Base-by-base conservation (phyloP, 1,284 basidiomycete species). In the Sanghuangporus weigelae region DNA sequence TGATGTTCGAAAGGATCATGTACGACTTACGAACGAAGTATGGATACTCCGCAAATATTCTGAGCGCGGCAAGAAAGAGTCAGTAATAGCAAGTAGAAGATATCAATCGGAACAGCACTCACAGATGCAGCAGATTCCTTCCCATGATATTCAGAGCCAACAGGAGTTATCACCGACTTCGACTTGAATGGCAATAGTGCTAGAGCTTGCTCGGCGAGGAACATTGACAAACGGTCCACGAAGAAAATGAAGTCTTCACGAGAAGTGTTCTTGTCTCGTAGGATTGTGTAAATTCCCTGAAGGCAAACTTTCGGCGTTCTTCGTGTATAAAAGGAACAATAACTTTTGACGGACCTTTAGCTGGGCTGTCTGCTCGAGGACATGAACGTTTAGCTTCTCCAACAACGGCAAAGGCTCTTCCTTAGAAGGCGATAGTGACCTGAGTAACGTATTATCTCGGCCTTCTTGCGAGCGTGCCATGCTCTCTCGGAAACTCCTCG, bases 211-310 rank as follows among this genome's bases (percentile, higher is more conserved):
- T 98, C 96, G 4, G 93, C 86, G 38, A 98, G 78, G 42, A 95
- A 77, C 0, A 92, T 95, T 0, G 95, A 87, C 8, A 98, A 77
- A 19, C 96, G 83, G 73, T 98, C 94, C 7, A 84, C 83, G 70
- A 92, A 93, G 78, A 95, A 95, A 19, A 96, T 85, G 70, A 98
- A 98, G 71, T 97, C 94, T 68, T 92, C 90, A 31, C 87, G 80
- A 10, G 79, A 77, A 0, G 92, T 92, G 7, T 77, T 79, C 64
- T 78, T 78, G 69, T 95, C 87, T 36, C 96, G 84, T 38, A 98
- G 73, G 40, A 92, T 87, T 0, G 95, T 97, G 73, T 92, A 89
- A 16, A 96, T 95, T 0, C 93, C 93, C 92, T 96, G 69, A 6
- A n/a, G 16, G 16, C 6, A 48, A 23, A 35, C 11, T 23, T 7